These are phyloP conservation scores for Pleurotus sapidus DNA, from an alignment of 768 basidiomycete species.

Conservation along the genomic window DNA sequence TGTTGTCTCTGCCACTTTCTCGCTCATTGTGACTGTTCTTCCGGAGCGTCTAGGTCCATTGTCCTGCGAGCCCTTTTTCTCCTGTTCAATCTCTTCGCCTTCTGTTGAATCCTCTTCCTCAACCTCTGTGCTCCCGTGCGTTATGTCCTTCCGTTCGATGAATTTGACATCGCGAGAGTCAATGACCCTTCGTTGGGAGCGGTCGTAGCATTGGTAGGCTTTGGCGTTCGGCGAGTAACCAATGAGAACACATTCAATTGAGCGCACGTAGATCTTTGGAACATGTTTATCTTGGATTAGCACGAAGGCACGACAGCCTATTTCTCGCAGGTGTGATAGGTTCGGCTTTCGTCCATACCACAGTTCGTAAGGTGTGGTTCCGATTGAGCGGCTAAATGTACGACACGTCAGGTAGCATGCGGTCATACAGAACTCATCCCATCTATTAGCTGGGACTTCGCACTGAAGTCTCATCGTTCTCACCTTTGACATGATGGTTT, in stretches of 20 bases:
- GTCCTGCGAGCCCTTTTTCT: too few species aligned
- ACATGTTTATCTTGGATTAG: slow-evolving; percentile 28
- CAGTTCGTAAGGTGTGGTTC: slow-evolving; percentile 17
- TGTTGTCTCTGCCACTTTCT: too few species aligned
- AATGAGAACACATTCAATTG: slow-evolving; percentile 32
- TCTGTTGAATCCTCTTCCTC: too few species aligned
- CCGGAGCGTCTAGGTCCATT: too few species aligned
- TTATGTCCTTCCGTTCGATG: too few species aligned
- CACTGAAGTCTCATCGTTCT: slow-evolving; percentile 24
- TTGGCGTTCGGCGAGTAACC: slow-evolving; percentile 31
- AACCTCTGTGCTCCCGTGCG: too few species aligned
- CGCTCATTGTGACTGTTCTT: too few species aligned
- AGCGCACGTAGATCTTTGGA: slow-evolving; percentile 18
- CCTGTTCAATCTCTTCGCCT: too few species aligned
- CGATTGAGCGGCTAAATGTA: slow-evolving; percentile 2
- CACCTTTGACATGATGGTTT: slow-evolving; percentile 27
- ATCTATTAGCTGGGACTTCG: slow-evolving; percentile 20
- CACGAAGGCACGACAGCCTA: slow-evolving; percentile 31
- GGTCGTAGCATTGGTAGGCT: slow-evolving; percentile 30
- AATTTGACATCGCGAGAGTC: too few species aligned
- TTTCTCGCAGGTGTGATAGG: slow-evolving; percentile 25
- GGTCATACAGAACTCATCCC: too few species aligned
- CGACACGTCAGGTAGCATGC: slow-evolving; percentile 13
- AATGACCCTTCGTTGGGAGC: too few species aligned
- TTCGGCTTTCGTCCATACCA: slow-evolving; percentile 20